Evolutionary conservation across 2,329 filamentous ascomycete species (phyloP), one percentile per base, ranked within the genome.

Genomic region (Paracamarosporium sp.): DNA sequence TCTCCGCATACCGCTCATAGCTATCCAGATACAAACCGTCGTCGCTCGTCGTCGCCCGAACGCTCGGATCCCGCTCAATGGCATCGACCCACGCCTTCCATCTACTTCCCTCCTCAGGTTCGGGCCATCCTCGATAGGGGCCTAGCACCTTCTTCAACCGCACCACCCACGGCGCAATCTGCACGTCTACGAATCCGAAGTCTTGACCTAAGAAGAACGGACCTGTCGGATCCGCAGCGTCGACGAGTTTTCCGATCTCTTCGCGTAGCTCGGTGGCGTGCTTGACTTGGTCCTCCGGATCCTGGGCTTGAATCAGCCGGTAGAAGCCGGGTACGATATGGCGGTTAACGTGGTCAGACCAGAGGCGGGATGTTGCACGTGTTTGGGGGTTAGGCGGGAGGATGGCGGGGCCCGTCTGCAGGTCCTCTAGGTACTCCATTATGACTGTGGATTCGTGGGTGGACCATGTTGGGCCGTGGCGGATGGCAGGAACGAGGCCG

Each of bases 361-460:
- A 96, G 9, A 95, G 78, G 41, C 92, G 86, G 57, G 87, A 92
- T 55, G 90, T 86, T 1, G 93, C 92, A 64, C 88, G 87, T 13
- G 87, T 76, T 67, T 89, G 88, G 1, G 90, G 82, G 68, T 89
- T 84, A 0, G 82, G 79, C 1, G 91, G 91, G 27, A 93, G 80
- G 7, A 96, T 79, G 6, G 86, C 76, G 4, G 83, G 79, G 1
- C 86, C 85, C 25, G 82, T 74, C 30, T 86, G 81, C 27, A 92
- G 77, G 67, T 96, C 93, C 69, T 96, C 92, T 33, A 95, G 83
- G 86, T 96, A 96, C 88, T 96, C 92, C 73, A 96, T 83, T 66
- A 96, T 84, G 3, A 96, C 89, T 1, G 86, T 86, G 67, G 90
- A 94, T 72, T 96, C 92, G 69, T 92, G 89, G 67, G 89, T 92